Percentiles rank a stretch among this genome's conserved stretches.
phyloP scores from a whole-genome alignment of 352 stramenopile species.

The Phytophthora fragariae region DNA sequence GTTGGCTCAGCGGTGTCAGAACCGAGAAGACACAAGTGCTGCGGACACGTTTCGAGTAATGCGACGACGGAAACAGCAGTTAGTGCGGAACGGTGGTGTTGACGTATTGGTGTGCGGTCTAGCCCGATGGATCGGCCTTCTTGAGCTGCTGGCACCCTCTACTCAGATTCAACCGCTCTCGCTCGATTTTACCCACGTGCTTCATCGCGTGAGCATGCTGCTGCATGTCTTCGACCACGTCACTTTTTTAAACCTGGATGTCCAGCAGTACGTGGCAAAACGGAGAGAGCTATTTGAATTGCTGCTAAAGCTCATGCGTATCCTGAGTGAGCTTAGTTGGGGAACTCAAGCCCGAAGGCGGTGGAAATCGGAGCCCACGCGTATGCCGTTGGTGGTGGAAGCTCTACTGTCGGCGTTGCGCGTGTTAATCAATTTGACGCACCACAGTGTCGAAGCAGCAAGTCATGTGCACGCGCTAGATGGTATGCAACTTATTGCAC shows the following conservation, averaged over 20 bases:
- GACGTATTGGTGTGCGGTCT: conserved; percentile 33
- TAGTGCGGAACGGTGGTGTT: conserved; percentile 54
- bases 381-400: conserved; percentile 48
- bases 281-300: conserved; percentile 43
- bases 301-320: conserved; percentile 47
- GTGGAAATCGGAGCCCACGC: conserved; percentile 41
- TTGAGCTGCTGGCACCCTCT: conserved; percentile 12
- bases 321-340: conserved; percentile 51
- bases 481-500: conserved; percentile 56
- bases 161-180: conserved; percentile 7
- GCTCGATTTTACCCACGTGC: conserved; percentile 22
- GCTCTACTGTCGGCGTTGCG: conserved; percentile 57
- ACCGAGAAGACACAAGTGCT: conserved; percentile 11
- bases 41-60: conserved; percentile 40
- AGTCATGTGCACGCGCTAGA: conserved; percentile 42
- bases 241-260: conserved; percentile 58
- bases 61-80: conserved; percentile 43
- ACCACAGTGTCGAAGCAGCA: conserved; percentile 67
- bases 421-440: conserved; percentile 83
- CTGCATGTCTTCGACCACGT: conserved; percentile 76
- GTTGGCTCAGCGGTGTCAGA: conserved; percentile 10
- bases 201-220: conserved; percentile 52
- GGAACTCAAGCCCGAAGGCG: conserved; percentile 18
- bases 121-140: conserved; percentile 3
- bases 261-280: conserved; percentile 60